Evolutionary conservation across 768 basidiomycete genomes (phyloP), one percentile per base, ranked within the genome.

Genomic region (Boletus sp.): DNA sequence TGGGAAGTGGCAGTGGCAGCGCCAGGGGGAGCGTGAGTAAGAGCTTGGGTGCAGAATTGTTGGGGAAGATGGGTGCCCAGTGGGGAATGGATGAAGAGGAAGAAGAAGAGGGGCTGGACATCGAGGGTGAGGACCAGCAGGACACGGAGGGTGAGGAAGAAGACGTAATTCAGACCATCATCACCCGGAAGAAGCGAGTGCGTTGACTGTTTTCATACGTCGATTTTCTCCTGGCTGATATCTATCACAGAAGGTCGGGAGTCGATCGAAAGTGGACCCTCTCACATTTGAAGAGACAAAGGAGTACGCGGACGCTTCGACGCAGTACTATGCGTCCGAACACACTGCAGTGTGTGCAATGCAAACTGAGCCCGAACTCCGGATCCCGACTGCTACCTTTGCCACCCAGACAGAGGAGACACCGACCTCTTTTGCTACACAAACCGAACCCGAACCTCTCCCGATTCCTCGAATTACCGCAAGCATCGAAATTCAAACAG

Each of bases 161-260:
- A 29, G 87, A 89, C 63, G 83, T 88, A 38, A 83, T 89, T 55
- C 87, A 94, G 70, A 93, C 92, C 4, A 93, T 95, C 59, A 93
- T 95, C 61, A 93, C 91, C 2, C 76, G 90, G 54, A 88, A 83
- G 64, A 90, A 87, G 71, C 77, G 87, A 76, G 87, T 87, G 64
- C 25, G 74, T 63, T n/a, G 17, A 17, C 19, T 45, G 19, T 44
- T 52, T 45, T 30, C 35, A n/a, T 41, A 13, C 13, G 30, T 50
- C 13, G 1, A 3, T 1, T 43, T 47, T 74, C 5, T 44, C 23
- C 10, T 57, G 42, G 39, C 56, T 62, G 34, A 62, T 42, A 46
- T 58, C 37, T 30, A 8, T 33, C 13, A 6, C 67, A 90, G 88
- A 89, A 87, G 70, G 83, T 90, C 34, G 77, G 81, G 5, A 79